A percentile compares a stretch with the other conserved stretches of the same genome.
Conservation (phyloP, 1,284 basidiomycete genomes). For the Malassezia furfur region DNA sequence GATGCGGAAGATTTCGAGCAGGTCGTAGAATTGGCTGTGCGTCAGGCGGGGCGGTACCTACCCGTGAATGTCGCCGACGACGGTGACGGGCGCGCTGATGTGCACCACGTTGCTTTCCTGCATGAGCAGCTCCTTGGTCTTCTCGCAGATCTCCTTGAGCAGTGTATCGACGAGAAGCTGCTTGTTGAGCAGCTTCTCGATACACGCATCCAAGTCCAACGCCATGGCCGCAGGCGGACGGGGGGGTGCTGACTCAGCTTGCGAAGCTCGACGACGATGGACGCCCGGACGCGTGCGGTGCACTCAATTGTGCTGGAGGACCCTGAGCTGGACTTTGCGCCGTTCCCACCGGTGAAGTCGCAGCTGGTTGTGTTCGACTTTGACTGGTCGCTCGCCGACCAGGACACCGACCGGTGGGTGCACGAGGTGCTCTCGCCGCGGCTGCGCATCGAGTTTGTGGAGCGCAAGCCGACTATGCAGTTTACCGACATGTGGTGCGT, state of each 20-base stretch:
- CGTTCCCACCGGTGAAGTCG: conserved; percentile 27
- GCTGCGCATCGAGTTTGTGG: conserved; percentile 72
- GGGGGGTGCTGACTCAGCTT: conserved; percentile 6
- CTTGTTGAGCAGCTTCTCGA: conserved; percentile 44
- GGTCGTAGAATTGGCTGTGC: conserved; percentile 89
- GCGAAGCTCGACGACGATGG: conserved; percentile 1
- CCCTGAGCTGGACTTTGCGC: conserved; percentile 16
- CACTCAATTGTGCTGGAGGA: conserved; percentile 17
- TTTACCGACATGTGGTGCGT: conserved; percentile 68
- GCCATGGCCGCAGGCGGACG: conserved; percentile 25
- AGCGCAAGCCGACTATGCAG: conserved; percentile 58
- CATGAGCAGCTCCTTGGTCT: conserved; percentile 67
- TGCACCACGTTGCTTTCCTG: conserved; percentile 97
- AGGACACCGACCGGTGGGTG: conserved; percentile 93
- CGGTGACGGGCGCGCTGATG: conserved; percentile 92
- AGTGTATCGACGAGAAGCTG: conserved; percentile 45
- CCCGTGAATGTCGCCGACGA: conserved; percentile 99
- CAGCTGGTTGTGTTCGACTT: conserved; percentile 93
- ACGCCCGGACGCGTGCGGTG: conserved; percentile 8
- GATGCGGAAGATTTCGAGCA: conserved; percentile 97
- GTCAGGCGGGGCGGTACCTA: conserved; percentile 43
- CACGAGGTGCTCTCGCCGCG: conserved; percentile 82
- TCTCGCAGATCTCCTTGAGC: conserved; percentile 47
- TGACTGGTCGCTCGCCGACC: conserved; percentile 83
- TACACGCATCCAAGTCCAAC: conserved; percentile 47